Conservation (phyloP, 208 protist genomes). For the Trypanosoma vivax region DNA sequence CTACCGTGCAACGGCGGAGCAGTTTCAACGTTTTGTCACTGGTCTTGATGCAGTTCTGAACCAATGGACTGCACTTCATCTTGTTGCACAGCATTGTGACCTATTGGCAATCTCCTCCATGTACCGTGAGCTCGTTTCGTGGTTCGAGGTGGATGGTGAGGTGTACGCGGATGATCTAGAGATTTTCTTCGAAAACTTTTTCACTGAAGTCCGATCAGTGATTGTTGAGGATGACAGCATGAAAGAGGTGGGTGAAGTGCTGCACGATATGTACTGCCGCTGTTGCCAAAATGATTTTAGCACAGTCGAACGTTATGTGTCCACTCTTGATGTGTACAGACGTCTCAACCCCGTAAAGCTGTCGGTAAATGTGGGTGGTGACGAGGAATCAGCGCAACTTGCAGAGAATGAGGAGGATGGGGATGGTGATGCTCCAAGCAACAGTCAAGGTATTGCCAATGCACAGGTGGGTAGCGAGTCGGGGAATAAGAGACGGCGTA, state of each 20-base stretch:
- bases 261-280: conserved; percentile 86
- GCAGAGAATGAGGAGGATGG: neutral
- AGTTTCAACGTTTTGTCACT: conserved; percentile 54
- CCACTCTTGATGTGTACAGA: conserved; percentile 39
- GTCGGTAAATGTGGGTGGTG: conserved; percentile 46
- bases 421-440: conserved; percentile 5
- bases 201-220: conserved; percentile 50
- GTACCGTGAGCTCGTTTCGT: conserved; percentile 54
- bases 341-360: conserved; percentile 60
- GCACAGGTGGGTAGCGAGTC: conserved; percentile 12
- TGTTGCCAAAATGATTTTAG: conserved; percentile 68
- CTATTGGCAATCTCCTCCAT: conserved; percentile 40
- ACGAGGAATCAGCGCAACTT: conserved; percentile 2
- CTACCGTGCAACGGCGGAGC: conserved; percentile 50
- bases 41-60: conserved; percentile 68
- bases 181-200: conserved; percentile 86
- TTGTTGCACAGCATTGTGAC: conserved; percentile 76
- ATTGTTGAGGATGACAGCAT: conserved; percentile 83
- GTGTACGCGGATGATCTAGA: conserved; percentile 83
- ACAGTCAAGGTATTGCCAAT: conserved; percentile 6
- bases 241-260: conserved; percentile 68
- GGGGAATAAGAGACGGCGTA: conserved; percentile 20
- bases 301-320: conserved; percentile 46
- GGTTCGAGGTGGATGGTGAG: conserved; percentile 64
- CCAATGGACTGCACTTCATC: conserved; percentile 82